Evolutionary conservation across 78 protist species (phyloP).

Genomic region (Dictyostelium purpureum): DNA sequence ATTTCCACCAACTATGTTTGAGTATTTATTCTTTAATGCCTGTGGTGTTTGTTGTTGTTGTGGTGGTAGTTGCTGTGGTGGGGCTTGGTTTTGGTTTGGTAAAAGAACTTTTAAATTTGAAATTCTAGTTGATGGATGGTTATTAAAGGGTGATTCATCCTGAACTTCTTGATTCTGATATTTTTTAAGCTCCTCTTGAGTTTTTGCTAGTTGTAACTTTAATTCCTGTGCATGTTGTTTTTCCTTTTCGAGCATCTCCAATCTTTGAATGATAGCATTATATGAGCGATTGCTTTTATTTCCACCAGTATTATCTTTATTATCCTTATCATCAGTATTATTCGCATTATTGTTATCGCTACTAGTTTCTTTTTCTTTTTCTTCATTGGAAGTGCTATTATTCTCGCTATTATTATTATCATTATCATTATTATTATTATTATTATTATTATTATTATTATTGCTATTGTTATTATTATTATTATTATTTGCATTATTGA

Average conservation of each 20-base stretch:
- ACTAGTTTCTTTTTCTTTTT: neutral
- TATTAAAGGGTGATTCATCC: neutral
- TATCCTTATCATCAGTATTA: neutral
- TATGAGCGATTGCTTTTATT: too few relatives aligned
- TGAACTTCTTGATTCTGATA: too few relatives aligned
- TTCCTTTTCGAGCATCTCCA: neutral
- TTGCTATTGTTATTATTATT: neutral
- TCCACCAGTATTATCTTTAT: too few relatives aligned
- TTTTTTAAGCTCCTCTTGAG: too few relatives aligned
- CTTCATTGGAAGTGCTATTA: neutral
- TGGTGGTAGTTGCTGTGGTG: too few relatives aligned
- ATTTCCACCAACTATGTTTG: neutral
- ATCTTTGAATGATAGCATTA: too few relatives aligned
- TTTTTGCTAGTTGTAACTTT: neutral
- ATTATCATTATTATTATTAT: neutral
- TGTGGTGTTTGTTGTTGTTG: neutral
- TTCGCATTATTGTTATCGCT: neutral
- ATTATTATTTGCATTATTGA: neutral
- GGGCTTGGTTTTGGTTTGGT: neutral
- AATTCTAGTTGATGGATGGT: neutral
- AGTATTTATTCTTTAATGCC: neutral
- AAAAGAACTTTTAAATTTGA: neutral
- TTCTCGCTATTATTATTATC: neutral
- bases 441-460: neutral
- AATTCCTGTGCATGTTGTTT: neutral